Evolutionary conservation across 345 rosid genomes (phyloP).

Genomic region (Bruguiera parviflora): DNA sequence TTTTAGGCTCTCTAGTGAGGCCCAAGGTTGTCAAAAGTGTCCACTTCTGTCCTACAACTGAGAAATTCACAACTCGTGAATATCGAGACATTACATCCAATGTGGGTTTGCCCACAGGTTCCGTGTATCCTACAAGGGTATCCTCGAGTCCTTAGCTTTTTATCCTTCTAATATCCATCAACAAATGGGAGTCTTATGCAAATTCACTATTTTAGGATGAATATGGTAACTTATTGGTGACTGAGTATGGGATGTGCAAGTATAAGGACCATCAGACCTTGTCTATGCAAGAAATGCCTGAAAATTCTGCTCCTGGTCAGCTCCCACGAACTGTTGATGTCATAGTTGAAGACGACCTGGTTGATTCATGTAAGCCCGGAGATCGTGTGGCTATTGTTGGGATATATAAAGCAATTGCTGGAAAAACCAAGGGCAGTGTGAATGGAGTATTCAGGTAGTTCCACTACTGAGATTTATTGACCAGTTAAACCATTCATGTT

Average conservation of each 20-base stretch:
- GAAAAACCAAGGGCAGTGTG: conserved; percentile 90
- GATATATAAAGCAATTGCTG: conserved; percentile 91
- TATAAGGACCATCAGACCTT: conserved; percentile 98
- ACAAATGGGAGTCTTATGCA: conserved; percentile 7
- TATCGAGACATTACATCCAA: conserved; percentile 90
- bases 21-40: conserved; percentile 98
- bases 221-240: conserved; percentile 79
- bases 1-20: conserved; percentile 94
- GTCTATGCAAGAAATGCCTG: conserved; percentile 98
- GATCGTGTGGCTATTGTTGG: conserved; percentile 94
- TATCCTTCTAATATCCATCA: background rate
- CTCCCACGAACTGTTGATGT: conserved; percentile 95
- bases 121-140: conserved; percentile 99
- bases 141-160: conserved; percentile 13
- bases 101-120: conserved; percentile 89
- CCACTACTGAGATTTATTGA: background rate
- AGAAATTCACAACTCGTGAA: conserved; percentile 68
- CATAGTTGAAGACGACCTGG: conserved; percentile 93
- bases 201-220: conserved; percentile 64
- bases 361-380: conserved; percentile 97
- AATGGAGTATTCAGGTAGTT: conserved; percentile 94
- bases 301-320: conserved; percentile 99
- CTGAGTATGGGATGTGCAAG: conserved; percentile 89
- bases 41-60: conserved; percentile 84
- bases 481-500: background rate